Evolutionary conservation across 2,329 filamentous ascomycete genomes (phyloP), one percentile per base, ranked within the genome.

Genomic region (Mycosphaerelloides madeirae): DNA sequence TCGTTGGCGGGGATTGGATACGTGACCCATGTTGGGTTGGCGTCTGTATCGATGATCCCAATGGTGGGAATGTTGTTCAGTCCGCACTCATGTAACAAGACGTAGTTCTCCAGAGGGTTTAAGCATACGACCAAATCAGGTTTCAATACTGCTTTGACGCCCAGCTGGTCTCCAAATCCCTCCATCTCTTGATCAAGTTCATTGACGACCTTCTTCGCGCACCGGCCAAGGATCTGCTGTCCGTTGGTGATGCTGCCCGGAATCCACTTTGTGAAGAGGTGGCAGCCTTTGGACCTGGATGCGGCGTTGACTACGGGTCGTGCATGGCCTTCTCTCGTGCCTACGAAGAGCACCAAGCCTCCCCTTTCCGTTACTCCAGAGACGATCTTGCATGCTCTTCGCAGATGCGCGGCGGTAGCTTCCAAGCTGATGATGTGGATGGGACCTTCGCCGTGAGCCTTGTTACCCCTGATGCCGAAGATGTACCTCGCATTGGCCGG

Each of bases 1-100:
- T 98, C 93, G 66, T 98, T 98, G 39, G 88, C 88, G 2, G 93
- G 93, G 56, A 98, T 96, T 12, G 87, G 86, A 64, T 98, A 98
- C 3, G 93, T 97, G 39, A 97, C 89, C 80, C 87, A 91, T 0
- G 87, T 87, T 1, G 93, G 87, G 67, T 97, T 86, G 2, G 83
- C 84, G 66, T 98, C 86, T 1, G 93, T 97, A 67, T 98, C 93
- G 55, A 97, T 85, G 46, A 98, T 77, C 36, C 91, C 93, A 60
- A 98, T 93, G 0, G 93, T 97, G 1, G 93, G 93, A 45, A 98
- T 86, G 61, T 84, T 87, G 64, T 87, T 84, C 46, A 89, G 65
- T 0, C 85, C 87, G 65, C 93, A 97, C 73, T 98, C 93, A 67
- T 93, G 88, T 61, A 98, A 73, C 65, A 96, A 65, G 6, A 89